These are phyloP conservation scores for Pythium brassicae DNA, from an alignment of 352 stramenopile species.

Conservation along the genomic window DNA sequence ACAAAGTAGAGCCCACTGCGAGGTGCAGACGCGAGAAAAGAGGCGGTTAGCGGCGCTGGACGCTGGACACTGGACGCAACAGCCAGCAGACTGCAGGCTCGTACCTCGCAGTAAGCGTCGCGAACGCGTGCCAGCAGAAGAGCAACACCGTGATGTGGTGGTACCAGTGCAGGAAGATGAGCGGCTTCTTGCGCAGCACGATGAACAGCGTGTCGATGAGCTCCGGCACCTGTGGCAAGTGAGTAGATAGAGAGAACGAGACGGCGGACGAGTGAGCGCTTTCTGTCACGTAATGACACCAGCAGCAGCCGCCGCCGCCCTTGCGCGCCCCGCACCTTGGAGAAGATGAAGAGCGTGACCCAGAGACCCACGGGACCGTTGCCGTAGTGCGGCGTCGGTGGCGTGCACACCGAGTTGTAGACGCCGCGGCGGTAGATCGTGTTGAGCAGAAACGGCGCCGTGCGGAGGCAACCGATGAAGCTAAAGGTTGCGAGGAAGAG, in stretches of 20 bases:
- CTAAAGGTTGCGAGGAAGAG: slow-evolving; percentile 71
- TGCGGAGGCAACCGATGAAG: slow-evolving; percentile 67
- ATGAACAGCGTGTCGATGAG: slow-evolving; percentile 97
- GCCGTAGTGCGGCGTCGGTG: slow-evolving; percentile 65
- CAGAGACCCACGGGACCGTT: slow-evolving; percentile 66
- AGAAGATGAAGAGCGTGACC: slow-evolving; percentile 87
- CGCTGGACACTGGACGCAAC: too few relatives aligned
- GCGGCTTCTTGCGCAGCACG: slow-evolving; percentile 94
- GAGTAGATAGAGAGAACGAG: neutral
- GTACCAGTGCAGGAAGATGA: slow-evolving; percentile 99
- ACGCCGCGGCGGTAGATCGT: slow-evolving; percentile 73
- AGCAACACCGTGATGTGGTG: slow-evolving; percentile 97
- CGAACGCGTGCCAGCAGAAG: slow-evolving; percentile 97
- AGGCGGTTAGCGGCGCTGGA: too few relatives aligned
- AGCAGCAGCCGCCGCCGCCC: neutral
- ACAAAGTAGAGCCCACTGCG: slow-evolving; percentile 94
- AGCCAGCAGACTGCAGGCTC: slow-evolving; percentile 1
- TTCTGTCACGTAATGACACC: neutral
- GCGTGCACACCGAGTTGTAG: slow-evolving; percentile 80
- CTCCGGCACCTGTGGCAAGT: slow-evolving; percentile 68
- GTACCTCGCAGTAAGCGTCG: slow-evolving; percentile 81
- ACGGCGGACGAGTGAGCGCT: slow-evolving; percentile 15
- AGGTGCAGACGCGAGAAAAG: slow-evolving; percentile 3
- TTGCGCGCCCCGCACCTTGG: slow-evolving; percentile 64
- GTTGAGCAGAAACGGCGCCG: slow-evolving; percentile 78